Evolutionary conservation across 108 stramenopile species (phyloP).

Genomic region (Bacterosira constricta): DNA sequence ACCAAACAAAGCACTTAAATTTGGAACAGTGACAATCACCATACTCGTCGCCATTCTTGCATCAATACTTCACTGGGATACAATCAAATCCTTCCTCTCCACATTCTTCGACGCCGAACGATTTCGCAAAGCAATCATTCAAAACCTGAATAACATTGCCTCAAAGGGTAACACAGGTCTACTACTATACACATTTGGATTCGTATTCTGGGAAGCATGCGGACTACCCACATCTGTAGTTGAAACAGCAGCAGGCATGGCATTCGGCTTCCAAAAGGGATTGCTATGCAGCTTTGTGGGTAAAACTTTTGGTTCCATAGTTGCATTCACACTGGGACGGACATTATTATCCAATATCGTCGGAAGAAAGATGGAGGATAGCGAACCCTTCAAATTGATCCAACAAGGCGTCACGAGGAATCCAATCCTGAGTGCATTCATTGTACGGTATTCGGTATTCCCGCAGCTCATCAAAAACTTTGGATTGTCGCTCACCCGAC

Average conservation of each 20-base stretch:
- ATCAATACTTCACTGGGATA: too few relatives aligned
- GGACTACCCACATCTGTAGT: slow-evolving; percentile 46
- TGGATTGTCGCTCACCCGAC: slow-evolving; percentile 23
- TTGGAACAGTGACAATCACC: too few relatives aligned
- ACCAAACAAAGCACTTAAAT: not conserved
- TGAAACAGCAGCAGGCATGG: slow-evolving; percentile 44
- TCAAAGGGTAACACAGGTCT: slow-evolving; percentile 18
- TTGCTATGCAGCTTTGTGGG: slow-evolving; percentile 29
- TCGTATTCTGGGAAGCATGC: slow-evolving; percentile 32
- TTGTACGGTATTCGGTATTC: slow-evolving; percentile 43
- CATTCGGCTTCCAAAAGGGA: slow-evolving; percentile 34
- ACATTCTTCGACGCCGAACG: slow-evolving; percentile 19
- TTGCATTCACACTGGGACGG: slow-evolving; percentile 39
- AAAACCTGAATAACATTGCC: slow-evolving; percentile 20
- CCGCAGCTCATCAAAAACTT: slow-evolving; percentile 48
- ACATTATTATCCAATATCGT: slow-evolving; percentile 21
- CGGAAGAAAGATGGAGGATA: not conserved
- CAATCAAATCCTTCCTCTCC: slow-evolving; percentile 1
- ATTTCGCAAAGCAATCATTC: slow-evolving; percentile 27
- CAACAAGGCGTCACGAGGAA: slow-evolving; percentile 13
- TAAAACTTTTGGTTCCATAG: slow-evolving; percentile 36
- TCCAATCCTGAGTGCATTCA: slow-evolving; percentile 30
- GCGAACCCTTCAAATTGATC: slow-evolving; percentile 25
- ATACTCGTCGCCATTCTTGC: too few relatives aligned
- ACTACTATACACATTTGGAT: slow-evolving; percentile 9